Base-by-base conservation (phyloP, 2,329 filamentous ascomycete genomes). In the Chaetomiaceae sp. region DNA sequence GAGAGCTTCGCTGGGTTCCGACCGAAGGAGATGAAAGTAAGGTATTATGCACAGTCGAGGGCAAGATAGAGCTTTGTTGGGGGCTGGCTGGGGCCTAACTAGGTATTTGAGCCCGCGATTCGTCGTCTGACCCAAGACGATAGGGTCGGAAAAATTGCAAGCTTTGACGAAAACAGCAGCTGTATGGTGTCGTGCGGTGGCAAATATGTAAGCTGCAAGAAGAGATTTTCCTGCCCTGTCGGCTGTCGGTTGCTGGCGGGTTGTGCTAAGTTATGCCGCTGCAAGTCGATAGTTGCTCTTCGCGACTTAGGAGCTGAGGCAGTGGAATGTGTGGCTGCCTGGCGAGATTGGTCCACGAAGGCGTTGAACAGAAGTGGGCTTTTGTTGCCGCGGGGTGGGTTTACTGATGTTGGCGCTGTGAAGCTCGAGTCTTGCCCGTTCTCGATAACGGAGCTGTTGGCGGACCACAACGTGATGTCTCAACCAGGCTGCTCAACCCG, bases 161-260 rank as follows among this genome's bases (percentile, higher is more conserved):
- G 43, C n/a, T 48, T 40, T 53, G 51, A 40, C 48, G 44, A 48
- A 33, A n/a, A 33, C 37, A 50, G 45, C 34, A 54, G 38, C 16
- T 48, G 29, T 7, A 25, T 41, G 42, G 48, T 54, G 56, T 57
- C 43, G 51, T 48, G 50, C 42, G 58, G 61, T 62, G 61, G 61
- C 61, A 51, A 64, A 64, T 62, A 58, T 58, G 55, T 58, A 54
- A 16, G 51, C 59, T 60, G 60, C 59, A 58, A 54, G 55, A 55
- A 61, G 59, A 58, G 46, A 55, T 58, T 62, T 61, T 40, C 42
- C 21, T 55, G 41, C 36, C 44, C 32, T 51, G 48, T 56, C 52
- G 42, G 48, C 18, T 37, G 27, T 25, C 14, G 42, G 53, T 46
- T 34, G 43, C 13, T 37, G 40, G 40, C 36, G 50, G 43, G 27